Evolutionary conservation across 2,329 filamentous ascomycete genomes (phyloP), one percentile per base, ranked within the genome.

Genomic region (Drechslerella coelobrocha): DNA sequence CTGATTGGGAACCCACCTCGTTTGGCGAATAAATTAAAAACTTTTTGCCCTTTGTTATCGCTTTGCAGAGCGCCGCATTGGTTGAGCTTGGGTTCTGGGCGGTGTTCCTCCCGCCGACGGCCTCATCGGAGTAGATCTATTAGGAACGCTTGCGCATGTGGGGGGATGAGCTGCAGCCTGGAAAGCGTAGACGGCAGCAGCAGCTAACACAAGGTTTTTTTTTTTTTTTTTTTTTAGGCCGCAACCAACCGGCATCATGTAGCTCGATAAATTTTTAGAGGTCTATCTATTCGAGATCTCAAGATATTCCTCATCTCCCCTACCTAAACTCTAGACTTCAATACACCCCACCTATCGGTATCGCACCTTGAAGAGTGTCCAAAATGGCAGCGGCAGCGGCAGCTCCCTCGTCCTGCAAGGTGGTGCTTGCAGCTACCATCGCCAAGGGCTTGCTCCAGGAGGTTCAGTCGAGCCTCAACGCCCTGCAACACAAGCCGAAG

Each of bases 341-440:
- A n/a, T n/a, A n/a, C n/a, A 31, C 29, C 29, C 41, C 14, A 45
- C 19, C 14, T n/a, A n/a, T n/a, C n/a, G n/a, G n/a, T n/a, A n/a
- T n/a, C n/a, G n/a, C n/a, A n/a, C n/a, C n/a, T n/a, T n/a, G n/a
- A 39, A 45, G 27, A n/a, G 24, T 27, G 41, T 77, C 51, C 39
- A 37, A 41, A 57, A 12, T 52, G 19, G 50, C 57, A 34, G 41
- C 39, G 27, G 27, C 61, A 14, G 26, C 48, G 2, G 53, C 75
- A 79, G 60, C 78, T 79, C 52, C 79, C 81, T 21, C 84, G 83
- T 75, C 89, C 77, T 97, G 94, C 86, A 97, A 96, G 85, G 92
- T 97, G 79, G 85, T 97, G 76, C 86, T 96, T 75, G 91, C 93
- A 68, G 89, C 89, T 75, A 89, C 88, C 75, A 92, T 99, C 77